phyloP scores from a whole-genome alignment of 179 eudicot genomes.

The Silene noctiflora region DNA sequence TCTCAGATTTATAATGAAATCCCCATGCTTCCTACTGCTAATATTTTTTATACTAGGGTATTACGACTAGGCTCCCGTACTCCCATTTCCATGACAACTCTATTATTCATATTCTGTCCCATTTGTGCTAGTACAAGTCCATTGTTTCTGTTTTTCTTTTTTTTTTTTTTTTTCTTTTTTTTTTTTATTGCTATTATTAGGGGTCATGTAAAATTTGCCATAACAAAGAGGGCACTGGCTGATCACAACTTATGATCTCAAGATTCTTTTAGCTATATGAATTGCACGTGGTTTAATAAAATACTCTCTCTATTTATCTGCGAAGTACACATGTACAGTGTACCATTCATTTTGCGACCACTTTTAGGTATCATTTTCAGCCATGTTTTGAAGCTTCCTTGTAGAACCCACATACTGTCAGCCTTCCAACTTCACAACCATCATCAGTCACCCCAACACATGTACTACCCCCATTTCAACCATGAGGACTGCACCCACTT shows the following conservation, averaged over 20 bases:
- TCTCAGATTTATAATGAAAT: not conserved
- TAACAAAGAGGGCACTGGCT: too few species aligned
- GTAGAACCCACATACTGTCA: not conserved
- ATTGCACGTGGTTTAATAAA: too few species aligned
- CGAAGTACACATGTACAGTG: too few species aligned
- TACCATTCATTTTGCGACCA: too few species aligned
- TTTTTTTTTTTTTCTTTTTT: too few species aligned
- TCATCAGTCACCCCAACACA: not conserved
- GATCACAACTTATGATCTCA: too few species aligned
- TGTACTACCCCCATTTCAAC: not conserved
- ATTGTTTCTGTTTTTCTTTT: too few species aligned
- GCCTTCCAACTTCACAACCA: not conserved
- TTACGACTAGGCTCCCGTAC: not conserved
- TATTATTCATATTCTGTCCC: not conserved
- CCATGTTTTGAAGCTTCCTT: not conserved
- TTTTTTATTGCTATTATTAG: too few species aligned
- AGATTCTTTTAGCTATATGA: too few species aligned
- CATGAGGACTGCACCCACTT: not conserved
- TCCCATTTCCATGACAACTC: not conserved
- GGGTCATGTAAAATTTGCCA: too few species aligned
- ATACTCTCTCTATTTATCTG: too few species aligned
- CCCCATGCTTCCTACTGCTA: not conserved
- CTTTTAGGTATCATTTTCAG: not conserved
- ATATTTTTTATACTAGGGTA: constrained; percentile 8
- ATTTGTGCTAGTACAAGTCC: not conserved